Evolutionary conservation across 2,329 filamentous ascomycete genomes (phyloP), one percentile per base, ranked within the genome.

Genomic region (Colletotrichum siamense): DNA sequence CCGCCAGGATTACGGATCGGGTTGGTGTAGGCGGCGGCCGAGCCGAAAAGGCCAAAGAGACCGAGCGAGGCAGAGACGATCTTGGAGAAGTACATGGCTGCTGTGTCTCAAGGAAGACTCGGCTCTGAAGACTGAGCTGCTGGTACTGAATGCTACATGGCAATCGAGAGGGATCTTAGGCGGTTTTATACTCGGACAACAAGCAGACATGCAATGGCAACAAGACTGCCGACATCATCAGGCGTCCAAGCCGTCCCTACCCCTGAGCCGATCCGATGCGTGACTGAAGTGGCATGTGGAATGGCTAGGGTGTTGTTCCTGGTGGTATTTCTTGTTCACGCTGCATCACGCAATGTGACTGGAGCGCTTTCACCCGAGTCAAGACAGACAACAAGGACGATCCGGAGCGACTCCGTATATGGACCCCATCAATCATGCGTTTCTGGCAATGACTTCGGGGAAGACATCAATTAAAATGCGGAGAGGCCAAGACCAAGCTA

Each of bases 1-100:
- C 90, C 89, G 49, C 88, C 86, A 0, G 85, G 85, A 22, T 84
- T 83, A 44, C 88, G 87, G 67, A 92, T 85, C 1, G 90, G 89
- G 75, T 92, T 92, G 39, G 88, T 88, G 78, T 87, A 91, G 22
- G 86, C 83, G 44, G 77, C 70, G 15, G 78, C 78, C 15, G 71
- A 76, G 63, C 78, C 62, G 26, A 80, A 26, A 15, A 82, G 71
- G 73, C 75, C 76, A 13, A 79, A 71, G 9, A 76, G 57, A 10
- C 49, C 55, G 49, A 71, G 22, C 3, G 44, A 39, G 3, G 49
- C 76, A 26, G 71, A 72, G 39, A 75, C n/a, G 36, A 77, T 57
- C 49, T 69, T 72, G 15, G 49, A 72, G 1, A 75, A 3, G 7
- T 62, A 52, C 71, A 75, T 78, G 44, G 24, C n/a, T 32, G 32